Evolutionary conservation across 805 yeast species (phyloP), one percentile per base, ranked within the genome.

Genomic region (Saccharomycopsis fodiens): DNA sequence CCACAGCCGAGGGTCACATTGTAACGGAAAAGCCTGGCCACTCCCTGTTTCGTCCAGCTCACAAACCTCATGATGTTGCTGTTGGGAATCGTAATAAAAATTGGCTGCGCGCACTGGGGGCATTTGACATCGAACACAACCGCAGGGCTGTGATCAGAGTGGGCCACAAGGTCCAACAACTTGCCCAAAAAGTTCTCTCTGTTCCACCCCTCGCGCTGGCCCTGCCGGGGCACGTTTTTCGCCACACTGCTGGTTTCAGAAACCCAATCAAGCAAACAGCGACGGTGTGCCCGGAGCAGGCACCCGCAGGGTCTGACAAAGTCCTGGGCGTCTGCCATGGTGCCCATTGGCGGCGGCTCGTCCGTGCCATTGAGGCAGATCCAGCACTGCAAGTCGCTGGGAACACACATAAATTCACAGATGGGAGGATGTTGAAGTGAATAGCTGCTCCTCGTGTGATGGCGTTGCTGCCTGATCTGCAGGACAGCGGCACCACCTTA

Each of bases 231-330:
- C n/a, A 8, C 29, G 5, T 5, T 7, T 17, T 36, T 36, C 39
- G 7, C 22, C 20, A n/a, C 25, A 8, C 59, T 37, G 25, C 58
- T 63, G 16, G 59, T 35, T 35, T 59, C 57, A 17, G 66, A 56
- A 2, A 65, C 57, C 69, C 70, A 67, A 19, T 62, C 60, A 8
- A 61, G 40, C 17, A 67, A 54, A 42, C 72, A 67, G 41, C 57
- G 57, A n/a, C 62, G 54, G 45, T 67, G 72, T 1, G 64, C 69
- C 27, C 55, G 49, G 16, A 67, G 51, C 0, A 70, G 64, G 42
- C 72, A 67, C 16, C 52, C 39, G 41, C 72, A 67, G 1, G 68
- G 67, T n/a, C 53, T 55, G 15, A 65, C 58, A 58, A 67, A 63
- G 34, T 61, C 65, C 4, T 55, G 48, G 1, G 69, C 60, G 35